phyloP scores from a whole-genome alignment of 805 yeast genomes.

The Hanseniaspora nectarophila region DNA sequence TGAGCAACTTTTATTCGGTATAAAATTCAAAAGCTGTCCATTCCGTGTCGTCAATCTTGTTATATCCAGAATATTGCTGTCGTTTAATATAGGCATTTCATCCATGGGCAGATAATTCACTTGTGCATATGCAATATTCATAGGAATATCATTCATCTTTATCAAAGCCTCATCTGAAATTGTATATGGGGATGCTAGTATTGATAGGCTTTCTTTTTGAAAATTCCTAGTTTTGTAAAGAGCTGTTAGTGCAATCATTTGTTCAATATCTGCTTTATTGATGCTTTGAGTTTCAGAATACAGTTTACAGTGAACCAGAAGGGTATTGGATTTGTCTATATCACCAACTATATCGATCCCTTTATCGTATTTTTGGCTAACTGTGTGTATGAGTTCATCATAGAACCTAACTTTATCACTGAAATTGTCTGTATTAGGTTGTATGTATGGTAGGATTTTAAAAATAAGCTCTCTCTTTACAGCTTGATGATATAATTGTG shows the following conservation, averaged over 20 bases:
- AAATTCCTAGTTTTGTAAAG: conserved; percentile 10
- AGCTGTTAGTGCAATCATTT: conserved; percentile 24
- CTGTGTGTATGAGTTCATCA: conserved; percentile 19
- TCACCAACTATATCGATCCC: conserved; percentile 27
- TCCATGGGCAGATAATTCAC: conserved; percentile 17
- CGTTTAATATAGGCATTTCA: not conserved
- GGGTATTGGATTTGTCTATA: conserved; percentile 16
- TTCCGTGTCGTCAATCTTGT: not conserved
- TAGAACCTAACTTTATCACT: not conserved
- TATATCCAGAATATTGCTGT: not conserved
- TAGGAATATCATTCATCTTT: conserved; percentile 22
- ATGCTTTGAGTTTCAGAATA: conserved; percentile 24
- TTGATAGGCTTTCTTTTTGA: conserved; percentile 18
- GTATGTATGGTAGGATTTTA: conserved; percentile 19
- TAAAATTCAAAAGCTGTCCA: conserved; percentile 2
- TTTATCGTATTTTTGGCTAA: conserved; percentile 28
- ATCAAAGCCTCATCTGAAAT: conserved; percentile 25
- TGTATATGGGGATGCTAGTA: conserved; percentile 28
- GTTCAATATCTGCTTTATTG: conserved; percentile 26
- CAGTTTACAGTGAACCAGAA: conserved; percentile 27
- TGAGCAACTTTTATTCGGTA: conserved; percentile 5
- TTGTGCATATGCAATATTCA: conserved; percentile 26
- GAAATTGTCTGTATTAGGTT: not conserved
- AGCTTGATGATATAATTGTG: conserved; percentile 27
- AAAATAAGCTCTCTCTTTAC: conserved; percentile 25